phyloP scores from a whole-genome alignment of 1,284 basidiomycete species.

The Trichosporon ovoides region DNA sequence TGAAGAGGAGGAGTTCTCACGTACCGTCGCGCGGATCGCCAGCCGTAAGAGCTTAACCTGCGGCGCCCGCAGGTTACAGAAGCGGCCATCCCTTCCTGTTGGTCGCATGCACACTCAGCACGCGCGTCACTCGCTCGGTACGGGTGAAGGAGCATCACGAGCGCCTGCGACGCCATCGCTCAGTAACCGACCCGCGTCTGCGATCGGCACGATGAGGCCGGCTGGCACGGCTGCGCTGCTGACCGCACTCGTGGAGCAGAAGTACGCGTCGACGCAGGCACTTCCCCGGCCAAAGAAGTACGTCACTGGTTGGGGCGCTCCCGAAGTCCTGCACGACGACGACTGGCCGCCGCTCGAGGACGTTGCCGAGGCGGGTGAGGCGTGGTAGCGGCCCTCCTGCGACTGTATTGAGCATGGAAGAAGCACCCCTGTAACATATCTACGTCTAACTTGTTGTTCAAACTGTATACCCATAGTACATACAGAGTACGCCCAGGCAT shows the following conservation, averaged over 20 bases:
- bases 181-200: conserved; percentile 13
- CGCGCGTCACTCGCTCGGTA: not conserved
- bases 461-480: too few relatives aligned
- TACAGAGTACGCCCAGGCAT: too few relatives aligned
- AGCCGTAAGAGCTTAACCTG: conserved; percentile 16
- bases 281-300: conserved; percentile 22
- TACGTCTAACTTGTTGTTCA: too few relatives aligned
- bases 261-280: conserved; percentile 17
- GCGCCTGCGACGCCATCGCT: conserved; percentile 9
- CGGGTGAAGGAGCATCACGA: not conserved
- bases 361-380: conserved; percentile 2
- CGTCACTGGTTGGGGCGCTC: conserved; percentile 36
- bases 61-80: conserved; percentile 4
- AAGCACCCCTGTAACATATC: too few relatives aligned
- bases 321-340: conserved; percentile 34
- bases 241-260: conserved; percentile 19
- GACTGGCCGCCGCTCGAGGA: conserved; percentile 21
- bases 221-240: conserved; percentile 17
- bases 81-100: conserved; percentile 15
- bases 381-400: conserved; percentile 3
- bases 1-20: conserved; percentile 39
- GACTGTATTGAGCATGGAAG: too few relatives aligned
- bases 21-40: conserved; percentile 23
- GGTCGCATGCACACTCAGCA: conserved; percentile 2
- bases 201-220: conserved; percentile 9